Base-by-base conservation (phyloP, 2,329 filamentous ascomycete species). In the Colletotrichum falcatum region DNA sequence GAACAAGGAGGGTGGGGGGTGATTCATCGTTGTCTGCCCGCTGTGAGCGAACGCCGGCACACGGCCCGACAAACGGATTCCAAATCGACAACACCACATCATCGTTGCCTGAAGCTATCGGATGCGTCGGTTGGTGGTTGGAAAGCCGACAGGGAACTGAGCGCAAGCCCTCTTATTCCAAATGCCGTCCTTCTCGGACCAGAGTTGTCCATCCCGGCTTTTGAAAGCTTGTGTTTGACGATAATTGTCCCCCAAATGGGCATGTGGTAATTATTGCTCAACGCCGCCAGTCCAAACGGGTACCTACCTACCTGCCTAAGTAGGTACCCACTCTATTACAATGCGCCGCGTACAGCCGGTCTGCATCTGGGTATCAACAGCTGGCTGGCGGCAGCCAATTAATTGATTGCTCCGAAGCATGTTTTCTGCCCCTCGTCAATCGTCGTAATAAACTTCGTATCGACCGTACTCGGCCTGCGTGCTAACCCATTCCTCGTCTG, bases 401-500 rank as follows among this genome's bases (percentile, higher is more conserved):
- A n/a, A n/a, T n/a, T n/a, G n/a, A n/a, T n/a, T n/a, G n/a, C 35
- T 33, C 12, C 7, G 20, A 7, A 7, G 6, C 53, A 28, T 18
- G 7, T 39, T 26, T 56, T 20, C n/a, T 61, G 35, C 44, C 18
- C 37, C n/a, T 48, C 23, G 16, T 70, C 62, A 78, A 53, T 87
- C 85, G 66, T 88, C 87, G 77, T 86, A 87, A 74, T 85, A 84
- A 53, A 82, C 83, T 73, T 89, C 85, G 75, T 88, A 89, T n/a
- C 79, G 80, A 4, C 88, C 88, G 74, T 86, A 82, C 75, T 89
- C 84, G 64, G 86, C 85, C 79, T 91, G 89, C 18, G 89, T 91
- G 75, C 87, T 89, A 61, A 91, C 85, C 82, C 84, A 91, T 76
- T 91, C 88, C 77, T 90, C 87, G 73, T 83, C 88, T 23, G 86